Base-by-base conservation (phyloP, 352 stramenopile genomes). In the Globisporangium heterothallicum region DNA sequence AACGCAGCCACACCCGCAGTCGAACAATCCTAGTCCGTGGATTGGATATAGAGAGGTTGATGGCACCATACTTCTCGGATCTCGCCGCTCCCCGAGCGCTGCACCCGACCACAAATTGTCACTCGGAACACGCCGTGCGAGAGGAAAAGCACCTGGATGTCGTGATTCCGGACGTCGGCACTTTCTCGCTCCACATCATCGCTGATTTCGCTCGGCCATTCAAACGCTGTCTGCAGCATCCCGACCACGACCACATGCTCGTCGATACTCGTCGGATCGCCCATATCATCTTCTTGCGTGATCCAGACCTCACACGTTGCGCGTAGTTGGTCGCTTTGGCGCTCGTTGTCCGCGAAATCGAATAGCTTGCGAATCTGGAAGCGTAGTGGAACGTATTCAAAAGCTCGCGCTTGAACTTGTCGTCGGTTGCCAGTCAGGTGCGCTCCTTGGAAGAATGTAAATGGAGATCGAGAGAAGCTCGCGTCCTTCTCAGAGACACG, bases 101-200 rank as follows among this genome's bases (percentile, higher is more conserved):
- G 14, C 0, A 32, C 19, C n/a, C 42, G 41, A 0, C 59, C 73
- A 35, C 61, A 63, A 19, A 78, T 66, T 13, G 60, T 52, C 14
- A 86, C 64, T 18, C 65, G 42, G 53, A 84, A 91, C 18, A 56
- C 54, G 10, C 79, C 79, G 44, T 84, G 66, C 1, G 79, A 81
- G 32, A 91, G 55, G 59, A 91, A 88, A 30, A 87, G 56, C 53
- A 69, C 71, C 42, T 78, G 68, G 24, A 91, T 45, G 47, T 78
- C 59, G 49, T 25, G 49, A 13, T 46, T 63, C 63, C 47, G 56
- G 18, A 32, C 26, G 36, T 22, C 30, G 13, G 42, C 63, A 44
- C 36, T 35, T 49, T 25, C 41, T 41, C 41, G 8, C 14, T 22
- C 12, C n/a, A 32, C 50, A 10, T 5, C 34, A 13, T 30, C 21